These are phyloP conservation scores for Mangifera indica DNA, from an alignment of 345 rosid species.

Conservation along the genomic window DNA sequence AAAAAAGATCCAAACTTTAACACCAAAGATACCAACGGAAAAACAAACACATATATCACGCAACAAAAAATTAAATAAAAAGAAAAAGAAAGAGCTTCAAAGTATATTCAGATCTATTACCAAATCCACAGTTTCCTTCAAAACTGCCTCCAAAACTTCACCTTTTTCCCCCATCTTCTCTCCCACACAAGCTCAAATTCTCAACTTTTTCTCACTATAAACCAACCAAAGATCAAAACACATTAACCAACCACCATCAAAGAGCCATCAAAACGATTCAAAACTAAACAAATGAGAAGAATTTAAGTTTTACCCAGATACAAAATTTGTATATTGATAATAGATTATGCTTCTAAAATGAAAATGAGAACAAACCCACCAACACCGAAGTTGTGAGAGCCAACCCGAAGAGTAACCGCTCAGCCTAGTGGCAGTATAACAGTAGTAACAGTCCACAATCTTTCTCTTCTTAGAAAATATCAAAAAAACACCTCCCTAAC, in stretches of 20 bases:
- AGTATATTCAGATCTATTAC: conserved; percentile 73
- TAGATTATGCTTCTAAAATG: background rate
- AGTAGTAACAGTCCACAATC: conserved; percentile 26
- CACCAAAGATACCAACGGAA: conserved; percentile 13
- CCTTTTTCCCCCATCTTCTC: conserved; percentile 60
- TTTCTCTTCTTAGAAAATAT: background rate
- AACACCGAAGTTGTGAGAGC: conserved; percentile 38
- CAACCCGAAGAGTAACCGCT: conserved; percentile 29
- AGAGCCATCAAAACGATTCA: background rate
- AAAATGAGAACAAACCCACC: conserved; percentile 38
- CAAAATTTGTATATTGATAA: conserved; percentile 22
- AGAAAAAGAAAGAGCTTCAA: conserved; percentile 19
- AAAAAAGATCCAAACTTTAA: conserved; percentile 17
- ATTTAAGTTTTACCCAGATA: conserved; percentile 18
- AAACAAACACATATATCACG: conserved; percentile 9
- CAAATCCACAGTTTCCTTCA: conserved; percentile 98
- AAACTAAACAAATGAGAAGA: conserved; percentile 6
- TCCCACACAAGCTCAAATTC: conserved; percentile 9
- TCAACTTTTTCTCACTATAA: conserved; percentile 15
- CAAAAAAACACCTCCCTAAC: background rate
- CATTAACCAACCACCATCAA: conserved; percentile 17
- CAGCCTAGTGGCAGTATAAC: conserved; percentile 25
- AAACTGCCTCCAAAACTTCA: conserved; percentile 86
- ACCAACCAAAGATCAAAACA: background rate
- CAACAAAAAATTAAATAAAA: conserved; percentile 5